These are phyloP conservation scores for Ascochyta rabiei DNA, from an alignment of 2,329 filamentous ascomycete species.

Conservation along the genomic window DNA sequence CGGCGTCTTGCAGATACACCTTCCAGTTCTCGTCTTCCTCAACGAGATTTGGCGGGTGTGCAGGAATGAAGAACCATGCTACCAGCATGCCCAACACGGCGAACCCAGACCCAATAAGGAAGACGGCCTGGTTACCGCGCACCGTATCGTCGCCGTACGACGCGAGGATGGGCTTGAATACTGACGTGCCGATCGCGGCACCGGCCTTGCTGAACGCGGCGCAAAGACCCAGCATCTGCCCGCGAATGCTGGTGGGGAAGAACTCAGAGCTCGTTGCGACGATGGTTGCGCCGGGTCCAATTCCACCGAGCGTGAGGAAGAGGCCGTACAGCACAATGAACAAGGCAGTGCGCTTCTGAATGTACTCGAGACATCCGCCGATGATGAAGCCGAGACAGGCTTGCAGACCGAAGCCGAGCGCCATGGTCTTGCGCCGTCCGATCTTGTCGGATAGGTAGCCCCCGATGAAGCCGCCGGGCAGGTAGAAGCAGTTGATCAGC, in stretches of 20 bases:
- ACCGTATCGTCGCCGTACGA: slow-evolving; percentile 28
- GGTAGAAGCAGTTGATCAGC: slow-evolving; percentile 31
- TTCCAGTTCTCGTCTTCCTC: slow-evolving; percentile 40
- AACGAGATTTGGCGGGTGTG: slow-evolving; percentile 28
- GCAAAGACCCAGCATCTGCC: slow-evolving; percentile 34
- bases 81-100: slow-evolving; percentile 30
- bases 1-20: slow-evolving; percentile 28
- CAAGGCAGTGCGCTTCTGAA: slow-evolving; percentile 38
- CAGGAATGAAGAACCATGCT: slow-evolving; percentile 42
- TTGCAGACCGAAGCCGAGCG: slow-evolving; percentile 31
- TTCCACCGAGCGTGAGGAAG: slow-evolving; percentile 35
- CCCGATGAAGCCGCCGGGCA: slow-evolving; percentile 37
- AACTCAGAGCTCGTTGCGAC: slow-evolving; percentile 31
- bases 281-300: slow-evolving; percentile 28
- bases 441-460: slow-evolving; percentile 35
- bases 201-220: slow-evolving; percentile 34
- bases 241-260: slow-evolving; percentile 35
- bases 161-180: slow-evolving; percentile 35
- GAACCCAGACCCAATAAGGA: slow-evolving; percentile 34
- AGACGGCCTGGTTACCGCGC: slow-evolving; percentile 32
- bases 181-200: slow-evolving; percentile 32
- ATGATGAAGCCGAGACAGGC: slow-evolving; percentile 35
- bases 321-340: slow-evolving; percentile 39
- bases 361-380: slow-evolving; percentile 31
- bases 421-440: slow-evolving; percentile 32